Base-by-base conservation (phyloP, 2,329 filamentous ascomycete species). In the Pyricularia sp. region DNA sequence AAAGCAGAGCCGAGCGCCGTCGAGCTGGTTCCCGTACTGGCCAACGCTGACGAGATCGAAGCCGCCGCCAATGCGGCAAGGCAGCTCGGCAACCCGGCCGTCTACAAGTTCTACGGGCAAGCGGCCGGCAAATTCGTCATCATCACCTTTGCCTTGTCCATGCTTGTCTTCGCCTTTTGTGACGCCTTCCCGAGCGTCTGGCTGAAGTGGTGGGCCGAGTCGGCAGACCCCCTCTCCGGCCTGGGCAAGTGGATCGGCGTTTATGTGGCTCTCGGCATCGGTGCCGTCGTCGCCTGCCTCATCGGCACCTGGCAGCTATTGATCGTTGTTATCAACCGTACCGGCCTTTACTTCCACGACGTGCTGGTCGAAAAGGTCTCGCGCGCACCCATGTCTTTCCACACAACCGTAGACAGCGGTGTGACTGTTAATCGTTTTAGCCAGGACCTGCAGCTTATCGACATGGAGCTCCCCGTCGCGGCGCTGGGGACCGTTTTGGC, bases 381-480 rank as follows among this genome's bases (percentile, higher is more conserved):
- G 28, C 28, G 66, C n/a, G 76, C 78, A 0, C 76, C 77, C 30
- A 72, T 79, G 70, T 75, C 75, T 10, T 80, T 79, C 71, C 78
- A 78, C 61, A 74, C 75, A 0, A 67, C 71, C 2, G 78, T 75
- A 2, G 79, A 81, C 66, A 70, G 74, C 5, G 79, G 79, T 0
- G 65, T 75, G 2, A 78, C 77, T 5, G 73, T 77, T 31, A 81
- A 81, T 66, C 70, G 79, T 17, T 81, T 81, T 69, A 79, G 77
- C 31, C 79, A 81, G 65, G 79, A 81, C 68, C 71, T 81, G 0
- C 76, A 77, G 50, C 75, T 81, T 2, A 76, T 81, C 11, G 79
- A 81, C 63, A 77, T 76, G 67, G 72, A 75, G 59, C 70, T 77
- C 25, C 73, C 76, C 50, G 69, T 71, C 11, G 71, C 74, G 9